A percentile compares a stretch with the other conserved stretches of the same genome.
phyloP scores from a whole-genome alignment of 768 basidiomycete species.

The Mrakia frigida region DNA sequence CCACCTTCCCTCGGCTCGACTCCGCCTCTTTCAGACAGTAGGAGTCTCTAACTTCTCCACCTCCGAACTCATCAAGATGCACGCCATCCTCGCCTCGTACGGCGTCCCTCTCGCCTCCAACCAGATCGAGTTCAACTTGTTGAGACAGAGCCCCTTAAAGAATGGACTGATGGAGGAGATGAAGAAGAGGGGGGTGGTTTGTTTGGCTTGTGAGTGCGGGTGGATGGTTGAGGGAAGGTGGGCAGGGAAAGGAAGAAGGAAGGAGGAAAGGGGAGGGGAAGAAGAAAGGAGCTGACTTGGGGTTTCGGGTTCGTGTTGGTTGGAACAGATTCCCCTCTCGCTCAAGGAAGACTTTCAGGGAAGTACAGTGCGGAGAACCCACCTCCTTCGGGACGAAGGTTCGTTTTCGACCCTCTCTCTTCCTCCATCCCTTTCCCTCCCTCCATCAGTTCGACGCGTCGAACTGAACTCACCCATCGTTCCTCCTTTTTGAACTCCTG shows the following conservation, averaged over 20 bases:
- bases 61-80: constrained; percentile 35
- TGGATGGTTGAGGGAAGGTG: not conserved
- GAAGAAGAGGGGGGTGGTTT: constrained; percentile 41
- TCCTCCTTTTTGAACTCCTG: not conserved
- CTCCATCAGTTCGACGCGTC: not conserved
- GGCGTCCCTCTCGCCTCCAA: constrained; percentile 42
- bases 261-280: not conserved
- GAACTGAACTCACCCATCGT: not conserved
- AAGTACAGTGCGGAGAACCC: constrained; percentile 43
- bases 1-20: not conserved
- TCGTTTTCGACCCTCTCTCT: constrained; percentile 20
- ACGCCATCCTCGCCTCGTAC: constrained; percentile 37
- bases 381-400: constrained; percentile 38
- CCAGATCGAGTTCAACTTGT: constrained; percentile 43
- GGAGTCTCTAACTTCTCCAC: constrained; percentile 15
- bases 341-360: constrained; percentile 43
- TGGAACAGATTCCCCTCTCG: constrained; percentile 44
- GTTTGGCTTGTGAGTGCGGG: constrained; percentile 42
- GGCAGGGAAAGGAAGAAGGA: not conserved
- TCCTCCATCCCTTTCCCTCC: not conserved
- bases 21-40: not conserved
- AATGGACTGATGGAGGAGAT: constrained; percentile 41
- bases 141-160: constrained; percentile 40
- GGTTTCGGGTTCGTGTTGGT: too few relatives aligned
- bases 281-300: not conserved